Conservation (phyloP, 768 basidiomycete species). For the Tulasnella sp. region DNA sequence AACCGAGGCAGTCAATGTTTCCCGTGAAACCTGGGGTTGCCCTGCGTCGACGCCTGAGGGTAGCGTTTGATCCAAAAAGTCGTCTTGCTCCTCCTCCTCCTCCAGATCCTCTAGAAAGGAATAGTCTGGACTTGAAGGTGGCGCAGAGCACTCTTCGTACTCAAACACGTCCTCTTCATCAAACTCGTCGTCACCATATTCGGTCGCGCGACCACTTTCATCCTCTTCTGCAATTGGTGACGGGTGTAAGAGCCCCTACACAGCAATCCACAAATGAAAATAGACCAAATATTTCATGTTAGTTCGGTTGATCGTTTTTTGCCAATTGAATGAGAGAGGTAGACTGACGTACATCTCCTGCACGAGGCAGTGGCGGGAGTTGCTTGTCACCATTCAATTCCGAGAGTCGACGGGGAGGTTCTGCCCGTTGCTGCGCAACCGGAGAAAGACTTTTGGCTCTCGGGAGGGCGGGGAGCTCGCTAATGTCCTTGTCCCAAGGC, state of each 20-base stretch:
- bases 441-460: slow-evolving; percentile 1
- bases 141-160: background rate
- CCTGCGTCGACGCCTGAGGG: background rate
- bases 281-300: background rate
- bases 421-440: background rate
- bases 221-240: slow-evolving; percentile 5
- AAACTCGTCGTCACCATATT: background rate
- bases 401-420: background rate
- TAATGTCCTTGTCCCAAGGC: slow-evolving; percentile 18
- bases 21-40: background rate
- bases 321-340: background rate
- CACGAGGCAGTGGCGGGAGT: background rate
- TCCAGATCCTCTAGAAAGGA: background rate
- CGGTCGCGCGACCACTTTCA: background rate
- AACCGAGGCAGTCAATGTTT: slow-evolving; percentile 5
- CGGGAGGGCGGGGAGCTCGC: background rate
- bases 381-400: background rate
- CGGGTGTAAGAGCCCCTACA: background rate
- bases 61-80: background rate
- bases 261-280: background rate
- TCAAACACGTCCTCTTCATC: background rate
- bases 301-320: background rate
- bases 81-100: background rate
- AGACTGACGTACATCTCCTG: background rate
- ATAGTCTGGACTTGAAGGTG: slow-evolving; percentile 2